A percentile compares a stretch with the other conserved stretches of the same genome.
Conservation (phyloP, 108 stramenopile species). For the Nitzschia sp. region DNA sequence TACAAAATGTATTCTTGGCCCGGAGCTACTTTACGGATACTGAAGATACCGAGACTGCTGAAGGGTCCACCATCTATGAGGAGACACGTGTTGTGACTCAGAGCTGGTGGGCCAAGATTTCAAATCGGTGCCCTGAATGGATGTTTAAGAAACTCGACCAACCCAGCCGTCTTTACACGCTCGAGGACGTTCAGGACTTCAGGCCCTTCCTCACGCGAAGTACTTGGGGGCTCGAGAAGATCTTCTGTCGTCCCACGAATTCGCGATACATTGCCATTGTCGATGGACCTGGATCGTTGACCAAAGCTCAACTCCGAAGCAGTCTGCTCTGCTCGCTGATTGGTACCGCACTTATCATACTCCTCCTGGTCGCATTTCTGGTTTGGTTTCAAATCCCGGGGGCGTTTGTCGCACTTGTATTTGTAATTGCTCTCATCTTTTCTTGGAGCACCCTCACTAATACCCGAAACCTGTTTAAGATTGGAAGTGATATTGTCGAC, state of each 20-base stretch:
- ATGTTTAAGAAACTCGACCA: slow-evolving; percentile 34
- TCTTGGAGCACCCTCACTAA: slow-evolving; percentile 24
- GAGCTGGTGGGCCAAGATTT: background rate
- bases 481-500: background rate
- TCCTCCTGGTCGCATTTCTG: slow-evolving; percentile 26
- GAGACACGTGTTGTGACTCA: background rate
- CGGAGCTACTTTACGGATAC: slow-evolving; percentile 7
- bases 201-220: slow-evolving; percentile 54
- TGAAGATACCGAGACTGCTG: slow-evolving; percentile 12
- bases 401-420: slow-evolving; percentile 32
- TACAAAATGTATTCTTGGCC: slow-evolving; percentile 9
- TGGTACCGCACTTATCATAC: slow-evolving; percentile 28
- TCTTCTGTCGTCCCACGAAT: slow-evolving; percentile 40
- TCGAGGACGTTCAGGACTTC: slow-evolving; percentile 52
- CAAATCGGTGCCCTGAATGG: background rate
- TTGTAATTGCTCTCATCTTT: slow-evolving; percentile 31
- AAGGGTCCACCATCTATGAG: slow-evolving; percentile 10
- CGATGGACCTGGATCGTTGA: slow-evolving; percentile 40
- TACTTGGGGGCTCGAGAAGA: slow-evolving; percentile 51
- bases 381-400: slow-evolving; percentile 46
- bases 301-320: slow-evolving; percentile 26
- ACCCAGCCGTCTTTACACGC: slow-evolving; percentile 39
- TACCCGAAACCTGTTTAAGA: slow-evolving; percentile 21
- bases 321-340: slow-evolving; percentile 41
- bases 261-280: slow-evolving; percentile 41